These are phyloP conservation scores for Thielaviopsis populi DNA, from an alignment of 2,329 filamentous ascomycete genomes.

Conservation along the genomic window DNA sequence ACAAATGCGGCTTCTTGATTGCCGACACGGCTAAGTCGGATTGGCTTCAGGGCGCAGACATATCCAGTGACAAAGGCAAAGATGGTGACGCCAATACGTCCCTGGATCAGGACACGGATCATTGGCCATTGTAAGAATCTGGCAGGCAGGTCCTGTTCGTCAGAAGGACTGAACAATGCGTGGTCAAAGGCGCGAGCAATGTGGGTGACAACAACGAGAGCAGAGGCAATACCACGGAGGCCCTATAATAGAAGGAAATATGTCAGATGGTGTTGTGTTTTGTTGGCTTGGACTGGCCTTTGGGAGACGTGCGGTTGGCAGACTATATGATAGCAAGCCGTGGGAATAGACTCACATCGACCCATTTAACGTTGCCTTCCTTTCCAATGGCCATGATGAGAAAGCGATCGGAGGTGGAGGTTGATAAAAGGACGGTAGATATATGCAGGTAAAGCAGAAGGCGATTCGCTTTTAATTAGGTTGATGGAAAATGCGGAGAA, in stretches of 20 bases:
- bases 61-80: slow-evolving; percentile 52
- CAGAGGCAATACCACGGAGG: slow-evolving; percentile 39
- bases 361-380: slow-evolving; percentile 42
- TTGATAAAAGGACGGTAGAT: neutral
- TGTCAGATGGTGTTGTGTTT: neutral
- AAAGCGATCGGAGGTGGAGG: neutral
- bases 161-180: slow-evolving; percentile 34
- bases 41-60: slow-evolving; percentile 47
- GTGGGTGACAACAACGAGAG: slow-evolving; percentile 40
- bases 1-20: slow-evolving; percentile 38
- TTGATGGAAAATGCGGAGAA: no score
- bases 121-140: slow-evolving; percentile 42
- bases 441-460: neutral
- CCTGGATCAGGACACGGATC: slow-evolving; percentile 43
- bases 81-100: slow-evolving; percentile 49
- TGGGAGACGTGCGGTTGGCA: no score
- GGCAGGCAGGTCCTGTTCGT: slow-evolving; percentile 30
- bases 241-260: slow-evolving; percentile 26
- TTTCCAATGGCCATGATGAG: slow-evolving; percentile 29
- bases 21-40: slow-evolving; percentile 39
- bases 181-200: slow-evolving; percentile 36
- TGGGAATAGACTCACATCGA: slow-evolving; percentile 34
- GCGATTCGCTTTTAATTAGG: no score
- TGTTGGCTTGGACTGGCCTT: neutral
- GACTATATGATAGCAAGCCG: neutral